These are phyloP conservation scores for Heterobasidion parviporum DNA, from an alignment of 1,284 basidiomycete species.

Conservation along the genomic window DNA sequence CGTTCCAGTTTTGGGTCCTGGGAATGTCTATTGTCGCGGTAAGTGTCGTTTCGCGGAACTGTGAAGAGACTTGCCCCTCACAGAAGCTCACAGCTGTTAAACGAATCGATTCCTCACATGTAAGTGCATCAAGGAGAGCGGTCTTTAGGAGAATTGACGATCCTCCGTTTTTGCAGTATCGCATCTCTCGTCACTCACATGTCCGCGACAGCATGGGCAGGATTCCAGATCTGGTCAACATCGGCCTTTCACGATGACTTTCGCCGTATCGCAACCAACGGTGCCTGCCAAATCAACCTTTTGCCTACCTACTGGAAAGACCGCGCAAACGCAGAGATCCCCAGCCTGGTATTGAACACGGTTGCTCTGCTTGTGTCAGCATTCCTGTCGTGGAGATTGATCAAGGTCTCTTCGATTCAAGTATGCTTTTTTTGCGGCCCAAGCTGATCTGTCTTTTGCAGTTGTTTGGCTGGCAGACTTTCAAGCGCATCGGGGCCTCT, in stretches of 20 bases:
- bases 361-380: slow-evolving; percentile 50
- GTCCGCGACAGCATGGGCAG: slow-evolving; percentile 63
- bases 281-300: slow-evolving; percentile 52
- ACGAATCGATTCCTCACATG: slow-evolving; percentile 77
- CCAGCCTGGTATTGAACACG: slow-evolving; percentile 57
- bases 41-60: slow-evolving; percentile 7
- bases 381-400: slow-evolving; percentile 64
- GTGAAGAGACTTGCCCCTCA: neutral
- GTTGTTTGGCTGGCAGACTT: slow-evolving; percentile 78
- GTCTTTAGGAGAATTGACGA: neutral
- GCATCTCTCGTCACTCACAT: slow-evolving; percentile 67
- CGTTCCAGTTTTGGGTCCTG: slow-evolving; percentile 74
- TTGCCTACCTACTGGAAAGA: slow-evolving; percentile 53
- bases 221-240: slow-evolving; percentile 54
- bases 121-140: slow-evolving; percentile 17
- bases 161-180: slow-evolving; percentile 22
- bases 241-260: slow-evolving; percentile 50
- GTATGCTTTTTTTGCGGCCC: neutral
- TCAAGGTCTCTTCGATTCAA: slow-evolving; percentile 42
- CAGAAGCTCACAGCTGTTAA: slow-evolving; percentile 35
- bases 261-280: slow-evolving; percentile 46
- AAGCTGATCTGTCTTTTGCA: slow-evolving; percentile 18
- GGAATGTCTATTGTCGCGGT: slow-evolving; percentile 71
- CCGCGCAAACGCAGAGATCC: slow-evolving; percentile 49
- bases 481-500: slow-evolving; percentile 77